phyloP scores from a whole-genome alignment of 495 filamentous ascomycete species.

The Trichocladium uniseriatum region DNA sequence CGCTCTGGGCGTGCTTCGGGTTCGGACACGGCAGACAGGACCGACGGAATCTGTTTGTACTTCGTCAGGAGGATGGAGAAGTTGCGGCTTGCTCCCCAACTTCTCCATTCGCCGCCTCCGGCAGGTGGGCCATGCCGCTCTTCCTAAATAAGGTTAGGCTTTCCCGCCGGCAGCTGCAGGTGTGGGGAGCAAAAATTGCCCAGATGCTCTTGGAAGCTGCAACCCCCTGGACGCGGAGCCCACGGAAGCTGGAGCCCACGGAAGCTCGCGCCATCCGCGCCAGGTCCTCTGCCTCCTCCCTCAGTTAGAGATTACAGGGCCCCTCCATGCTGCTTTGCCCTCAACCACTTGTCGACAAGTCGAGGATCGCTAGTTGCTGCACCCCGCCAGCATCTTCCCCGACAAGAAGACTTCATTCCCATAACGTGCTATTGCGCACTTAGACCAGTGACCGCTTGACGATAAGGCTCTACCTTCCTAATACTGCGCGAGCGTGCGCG shows the following conservation, averaged over 20 bases:
- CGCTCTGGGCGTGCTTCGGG: too few relatives aligned
- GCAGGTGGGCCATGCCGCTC: not conserved
- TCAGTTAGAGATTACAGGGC: constrained; percentile 1
- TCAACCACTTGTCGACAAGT: not conserved
- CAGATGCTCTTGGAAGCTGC: too few relatives aligned
- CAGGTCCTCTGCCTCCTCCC: not conserved
- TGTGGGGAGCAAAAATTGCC: constrained; percentile 10
- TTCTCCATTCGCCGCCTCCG: not conserved
- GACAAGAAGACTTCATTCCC: not conserved
- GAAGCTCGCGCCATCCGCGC: constrained; percentile 9
- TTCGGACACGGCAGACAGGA: too few relatives aligned
- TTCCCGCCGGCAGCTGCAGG: not conserved
- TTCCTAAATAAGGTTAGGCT: not conserved
- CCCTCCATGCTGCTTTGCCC: not conserved
- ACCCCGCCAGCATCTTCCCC: not conserved
- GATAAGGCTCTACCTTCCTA: too few relatives aligned
- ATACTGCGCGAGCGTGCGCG: too few relatives aligned
- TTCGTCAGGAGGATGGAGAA: not conserved
- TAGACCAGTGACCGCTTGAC: not conserved
- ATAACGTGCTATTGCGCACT: not conserved
- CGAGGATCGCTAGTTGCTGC: not conserved
- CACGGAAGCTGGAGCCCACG: constrained; percentile 4
- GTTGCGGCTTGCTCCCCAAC: too few relatives aligned
- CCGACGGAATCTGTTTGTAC: too few relatives aligned
- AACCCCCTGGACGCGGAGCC: too few relatives aligned